Evolutionary conservation across 495 filamentous ascomycete species (phyloP).

Genomic region (Terfezia claveryi): DNA sequence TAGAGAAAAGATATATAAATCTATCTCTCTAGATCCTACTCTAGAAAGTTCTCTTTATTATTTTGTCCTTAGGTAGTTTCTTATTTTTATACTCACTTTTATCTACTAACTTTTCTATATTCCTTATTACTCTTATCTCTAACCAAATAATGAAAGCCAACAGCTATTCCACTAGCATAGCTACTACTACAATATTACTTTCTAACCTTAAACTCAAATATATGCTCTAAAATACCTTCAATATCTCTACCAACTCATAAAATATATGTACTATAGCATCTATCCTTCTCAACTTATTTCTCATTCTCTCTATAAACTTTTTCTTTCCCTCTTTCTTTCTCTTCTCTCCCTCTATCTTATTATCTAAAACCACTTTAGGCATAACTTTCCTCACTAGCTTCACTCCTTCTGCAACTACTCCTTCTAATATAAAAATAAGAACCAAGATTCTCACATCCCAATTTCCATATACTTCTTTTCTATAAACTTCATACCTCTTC

Average conservation of each 20-base stretch:
- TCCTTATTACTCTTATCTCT: not conserved
- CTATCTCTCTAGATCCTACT: not conserved
- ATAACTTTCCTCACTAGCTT: not conserved
- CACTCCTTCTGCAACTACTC: not conserved
- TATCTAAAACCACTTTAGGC: not conserved
- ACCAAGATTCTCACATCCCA: not conserved
- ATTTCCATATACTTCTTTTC: not conserved
- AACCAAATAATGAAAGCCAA: not conserved
- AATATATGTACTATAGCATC: conserved; percentile 21
- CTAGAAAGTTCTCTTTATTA: not conserved
- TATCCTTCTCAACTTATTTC: conserved; percentile 27
- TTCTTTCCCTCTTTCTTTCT: not conserved
- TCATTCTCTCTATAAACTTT: conserved; percentile 5
- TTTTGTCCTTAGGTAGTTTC: not conserved
- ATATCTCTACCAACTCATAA: conserved; percentile 19
- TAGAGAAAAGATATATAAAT: conserved; percentile 4
- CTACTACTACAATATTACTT: not conserved
- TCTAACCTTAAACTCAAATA: conserved; percentile 18
- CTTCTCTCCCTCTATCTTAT: not conserved
- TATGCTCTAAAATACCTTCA: conserved; percentile 22
- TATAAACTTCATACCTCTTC: not conserved
- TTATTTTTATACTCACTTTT: not conserved
- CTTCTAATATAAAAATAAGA: not conserved
- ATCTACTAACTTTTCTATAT: not conserved
- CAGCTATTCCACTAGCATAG: not conserved